Evolutionary conservation across 805 yeast genomes (phyloP).

Genomic region (Grigorovia humatica): DNA sequence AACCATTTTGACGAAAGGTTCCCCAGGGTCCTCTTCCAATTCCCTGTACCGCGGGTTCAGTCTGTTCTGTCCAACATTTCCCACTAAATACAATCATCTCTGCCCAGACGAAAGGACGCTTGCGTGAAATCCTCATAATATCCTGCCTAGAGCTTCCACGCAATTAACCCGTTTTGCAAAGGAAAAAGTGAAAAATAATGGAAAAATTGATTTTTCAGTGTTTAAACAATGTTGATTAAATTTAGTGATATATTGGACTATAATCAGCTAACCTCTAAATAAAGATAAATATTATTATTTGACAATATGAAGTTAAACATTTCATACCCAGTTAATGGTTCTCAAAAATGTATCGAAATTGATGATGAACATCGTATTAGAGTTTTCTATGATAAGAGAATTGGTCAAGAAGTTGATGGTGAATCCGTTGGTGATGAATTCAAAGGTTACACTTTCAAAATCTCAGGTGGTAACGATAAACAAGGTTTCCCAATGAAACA

Average conservation of each 20-base stretch:
- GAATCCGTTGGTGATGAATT: conserved; percentile 97
- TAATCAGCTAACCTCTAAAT: not conserved
- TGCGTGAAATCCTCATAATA: not conserved
- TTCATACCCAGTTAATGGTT: conserved; percentile 99
- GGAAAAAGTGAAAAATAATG: not conserved
- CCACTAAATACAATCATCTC: too few relatives aligned
- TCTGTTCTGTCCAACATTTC: too few relatives aligned
- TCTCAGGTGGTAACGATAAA: conserved; percentile 99
- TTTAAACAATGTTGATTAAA: not conserved
- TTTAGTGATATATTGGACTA: not conserved
- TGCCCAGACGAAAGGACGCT: too few relatives aligned
- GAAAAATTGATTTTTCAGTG: not conserved
- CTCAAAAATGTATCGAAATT: conserved; percentile 94
- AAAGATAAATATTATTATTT: not conserved
- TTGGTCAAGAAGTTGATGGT: conserved; percentile 99
- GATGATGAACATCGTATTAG: conserved; percentile 99
- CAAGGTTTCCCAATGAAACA: conserved; percentile 99
- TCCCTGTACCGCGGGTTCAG: too few relatives aligned
- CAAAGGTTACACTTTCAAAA: conserved; percentile 98
- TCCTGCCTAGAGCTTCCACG: not conserved
- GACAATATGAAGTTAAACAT: conserved; percentile 70
- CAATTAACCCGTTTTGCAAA: not conserved
- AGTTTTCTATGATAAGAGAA: conserved; percentile 97
- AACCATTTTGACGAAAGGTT: too few relatives aligned
- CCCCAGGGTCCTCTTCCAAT: too few relatives aligned